Base-by-base conservation (phyloP, 208 protist species). In the Trypanosoma brucei region DNA sequence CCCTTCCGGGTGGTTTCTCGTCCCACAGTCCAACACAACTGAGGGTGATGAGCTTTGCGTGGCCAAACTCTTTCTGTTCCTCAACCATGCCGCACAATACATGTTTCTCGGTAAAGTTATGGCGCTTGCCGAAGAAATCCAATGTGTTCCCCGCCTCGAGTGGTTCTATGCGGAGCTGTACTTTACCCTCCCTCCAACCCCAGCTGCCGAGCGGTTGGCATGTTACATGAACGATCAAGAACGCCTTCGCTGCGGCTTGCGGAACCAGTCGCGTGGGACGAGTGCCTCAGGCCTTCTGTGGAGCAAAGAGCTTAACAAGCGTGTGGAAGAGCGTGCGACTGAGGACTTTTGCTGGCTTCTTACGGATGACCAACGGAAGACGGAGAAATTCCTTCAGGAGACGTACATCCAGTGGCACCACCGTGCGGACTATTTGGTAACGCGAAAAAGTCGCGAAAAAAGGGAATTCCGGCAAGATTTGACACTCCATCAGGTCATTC, bases 221-320 rank as follows among this genome's bases (percentile, higher is more conserved):
- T 83, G 76, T 73, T 94, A 82, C 69, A 90, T 92, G 81, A 94
- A 94, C 55, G 84, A 92, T 55, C 79, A 87, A 58, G 88, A 94
- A 69, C 77, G 76, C 31, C 70, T 88, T 59, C 83, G 78, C 3
- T 90, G 85, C 64, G 81, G 82, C 1, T 59, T 92, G 65, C 83
- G 88, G 44, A 92, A 94, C 72, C 76, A 86, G 65, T 81, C 77
- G 13, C 62, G 62, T 40, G 78, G 84, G 53, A 88, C 79, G 38
- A 87, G 79, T 76, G 52, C 68, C 35, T 88, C 83, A 0, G 69
- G 70, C 4, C 75, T 91, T 59, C 14, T 70, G 22, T 93, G 87
- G 87, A 91, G 83, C 70, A 54, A 48, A 30, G 82, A 93, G 59
- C 77, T 93, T 36, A 64, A 78, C 53, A 38, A 63, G 22, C 81